Evolutionary conservation across 2,329 filamentous ascomycete species (phyloP), one percentile per base, ranked within the genome.

Genomic region (Colletotrichum camelliae): DNA sequence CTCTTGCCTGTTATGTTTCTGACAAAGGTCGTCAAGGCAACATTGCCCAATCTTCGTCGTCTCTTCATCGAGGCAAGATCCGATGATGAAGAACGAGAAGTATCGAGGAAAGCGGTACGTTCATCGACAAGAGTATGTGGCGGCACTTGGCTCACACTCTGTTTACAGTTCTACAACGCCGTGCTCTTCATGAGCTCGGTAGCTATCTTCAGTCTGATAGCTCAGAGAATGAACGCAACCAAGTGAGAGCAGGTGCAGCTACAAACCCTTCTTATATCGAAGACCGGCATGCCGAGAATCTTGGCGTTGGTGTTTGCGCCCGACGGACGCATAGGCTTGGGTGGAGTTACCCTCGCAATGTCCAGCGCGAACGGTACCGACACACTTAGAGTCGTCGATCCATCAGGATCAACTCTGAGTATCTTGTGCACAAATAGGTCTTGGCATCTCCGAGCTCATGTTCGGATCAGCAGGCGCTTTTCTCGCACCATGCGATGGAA

Each of bases 141-240:
- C 29, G 43, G n/a, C 24, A 27, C 7, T 7, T 10, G 4, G 29
- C 48, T 75, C 7, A 75, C 15, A 15, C 4, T n/a, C 1, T 29
- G 10, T n/a, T 13, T n/a, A 9, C 81, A 98, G 97, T 99, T 99
- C 84, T 99, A 99, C 86, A 98, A 99, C 81, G 92, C 98, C 1
- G 96, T 98, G 1, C 88, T 98, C 3, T 99, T 98, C 87, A 96
- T 99, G 89, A 97, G 96, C 29, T 98, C 97, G 0, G 94, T 99
- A 29, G 96, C 96, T 9, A 92, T 98, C 76, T 98, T 98, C 87
- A 98, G 96, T 83, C 87, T 99, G 76, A 93, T 97, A 77, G 97
- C 96, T 33, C 97, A 99, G 82, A 94, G 94, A 79, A 94, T 98
- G 90, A 92, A 92, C 77, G 89, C 89, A 31, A 81, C 78, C 8